phyloP scores from a whole-genome alignment of 108 stramenopile species.

The Skeletonema marinoi region DNA sequence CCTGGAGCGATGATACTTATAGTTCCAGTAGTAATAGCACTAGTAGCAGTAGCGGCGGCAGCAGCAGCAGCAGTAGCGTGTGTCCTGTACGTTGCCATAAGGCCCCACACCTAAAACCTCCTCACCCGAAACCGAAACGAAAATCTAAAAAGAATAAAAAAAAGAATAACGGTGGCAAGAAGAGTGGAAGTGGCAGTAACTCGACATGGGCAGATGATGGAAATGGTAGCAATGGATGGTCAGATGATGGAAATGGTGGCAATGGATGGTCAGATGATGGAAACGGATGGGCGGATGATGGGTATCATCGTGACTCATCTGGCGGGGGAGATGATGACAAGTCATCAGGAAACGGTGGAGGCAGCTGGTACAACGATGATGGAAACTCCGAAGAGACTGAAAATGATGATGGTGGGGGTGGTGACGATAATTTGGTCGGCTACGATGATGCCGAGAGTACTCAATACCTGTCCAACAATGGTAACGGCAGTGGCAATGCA shows the following conservation, averaged over 20 bases:
- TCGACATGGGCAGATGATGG: too few species aligned
- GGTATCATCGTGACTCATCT: background rate
- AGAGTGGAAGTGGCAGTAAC: background rate
- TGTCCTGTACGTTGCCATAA: background rate
- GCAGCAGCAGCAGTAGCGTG: background rate
- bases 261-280: too few species aligned
- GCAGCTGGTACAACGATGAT: background rate
- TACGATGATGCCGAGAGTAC: background rate
- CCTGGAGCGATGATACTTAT: background rate
- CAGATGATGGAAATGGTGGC: background rate
- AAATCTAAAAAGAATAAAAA: background rate
- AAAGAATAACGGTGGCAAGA: background rate
- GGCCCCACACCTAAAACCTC: background rate
- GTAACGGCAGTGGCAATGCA: background rate
- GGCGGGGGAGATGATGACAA: background rate
- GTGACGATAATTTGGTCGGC: background rate
- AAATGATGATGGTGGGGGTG: background rate
- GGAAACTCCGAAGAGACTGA: too few species aligned
- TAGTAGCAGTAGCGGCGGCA: background rate
- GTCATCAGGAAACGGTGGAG: background rate
- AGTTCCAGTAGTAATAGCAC: background rate
- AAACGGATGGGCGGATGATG: background rate
- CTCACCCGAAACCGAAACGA: background rate
- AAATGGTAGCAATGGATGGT: too few species aligned
- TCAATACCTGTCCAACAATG: background rate